These are phyloP conservation scores for Trypethelium eluteriae DNA, from an alignment of 495 filamentous ascomycete genomes.

Conservation along the genomic window DNA sequence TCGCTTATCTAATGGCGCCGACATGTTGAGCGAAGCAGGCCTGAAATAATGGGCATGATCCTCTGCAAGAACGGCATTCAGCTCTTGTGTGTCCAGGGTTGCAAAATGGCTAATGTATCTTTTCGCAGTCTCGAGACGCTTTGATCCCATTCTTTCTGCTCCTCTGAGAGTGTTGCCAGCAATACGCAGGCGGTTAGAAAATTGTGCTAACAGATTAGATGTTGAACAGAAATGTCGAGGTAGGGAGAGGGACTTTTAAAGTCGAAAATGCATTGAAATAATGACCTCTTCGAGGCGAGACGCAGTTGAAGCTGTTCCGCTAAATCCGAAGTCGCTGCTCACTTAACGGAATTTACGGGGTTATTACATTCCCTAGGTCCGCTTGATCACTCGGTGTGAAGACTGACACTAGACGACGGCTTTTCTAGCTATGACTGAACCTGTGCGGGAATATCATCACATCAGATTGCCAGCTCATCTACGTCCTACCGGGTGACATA, in stretches of 20 bases:
- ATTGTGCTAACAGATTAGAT: background rate
- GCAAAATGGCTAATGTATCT: constrained; percentile 1
- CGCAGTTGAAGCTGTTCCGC: background rate
- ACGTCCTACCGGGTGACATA: too few species aligned
- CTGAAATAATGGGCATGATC: constrained; percentile 4
- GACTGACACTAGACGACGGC: too few species aligned
- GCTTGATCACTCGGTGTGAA: too few species aligned
- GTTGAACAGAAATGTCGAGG: background rate
- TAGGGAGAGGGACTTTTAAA: background rate
- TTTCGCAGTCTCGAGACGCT: constrained; percentile 9
- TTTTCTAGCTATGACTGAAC: too few species aligned
- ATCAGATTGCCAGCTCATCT: too few species aligned
- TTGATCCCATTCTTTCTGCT: constrained; percentile 9
- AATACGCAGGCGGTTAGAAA: background rate
- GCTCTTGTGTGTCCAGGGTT: background rate
- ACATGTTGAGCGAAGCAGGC: constrained; percentile 2
- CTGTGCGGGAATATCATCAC: too few species aligned
- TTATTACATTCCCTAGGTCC: background rate
- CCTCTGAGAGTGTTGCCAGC: too few species aligned
- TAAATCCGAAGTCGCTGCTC: background rate
- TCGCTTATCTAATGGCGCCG: background rate
- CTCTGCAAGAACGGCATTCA: constrained; percentile 5
- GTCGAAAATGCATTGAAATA: background rate
- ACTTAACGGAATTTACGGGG: background rate
- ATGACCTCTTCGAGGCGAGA: background rate